phyloP scores from a whole-genome alignment of 768 basidiomycete genomes.

The Pulveroboletus ravenelii region DNA sequence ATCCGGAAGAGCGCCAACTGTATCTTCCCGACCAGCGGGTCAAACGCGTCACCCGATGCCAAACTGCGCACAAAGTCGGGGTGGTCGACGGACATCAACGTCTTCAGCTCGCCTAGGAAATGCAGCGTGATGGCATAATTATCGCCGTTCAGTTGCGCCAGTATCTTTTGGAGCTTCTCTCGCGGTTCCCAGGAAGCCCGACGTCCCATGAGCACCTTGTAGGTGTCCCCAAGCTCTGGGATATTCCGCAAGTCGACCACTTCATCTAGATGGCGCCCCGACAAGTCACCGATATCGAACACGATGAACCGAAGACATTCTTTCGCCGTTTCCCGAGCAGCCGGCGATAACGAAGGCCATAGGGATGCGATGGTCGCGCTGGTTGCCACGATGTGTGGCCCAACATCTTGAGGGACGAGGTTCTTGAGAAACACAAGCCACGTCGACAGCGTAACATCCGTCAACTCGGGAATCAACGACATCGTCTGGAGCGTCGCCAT shows the following conservation, averaged over 20 bases:
- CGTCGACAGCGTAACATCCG: slow-evolving; percentile 70
- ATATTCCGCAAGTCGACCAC: slow-evolving; percentile 75
- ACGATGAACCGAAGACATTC: slow-evolving; percentile 68
- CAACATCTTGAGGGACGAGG: slow-evolving; percentile 63
- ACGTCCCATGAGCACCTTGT: slow-evolving; percentile 38
- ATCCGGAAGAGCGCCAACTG: slow-evolving; percentile 62
- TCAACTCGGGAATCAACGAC: slow-evolving; percentile 68
- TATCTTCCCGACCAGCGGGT: slow-evolving; percentile 65
- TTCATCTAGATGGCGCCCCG: slow-evolving; percentile 61
- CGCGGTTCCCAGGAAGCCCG: slow-evolving; percentile 50
- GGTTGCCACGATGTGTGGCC: slow-evolving; percentile 81
- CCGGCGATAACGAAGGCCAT: slow-evolving; percentile 62
- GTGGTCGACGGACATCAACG: slow-evolving; percentile 50
- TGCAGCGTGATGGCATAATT: slow-evolving; percentile 74
- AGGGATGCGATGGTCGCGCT: slow-evolving; percentile 76
- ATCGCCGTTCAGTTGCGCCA: slow-evolving; percentile 73
- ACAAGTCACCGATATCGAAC: slow-evolving; percentile 50
- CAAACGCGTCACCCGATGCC: slow-evolving; percentile 83
- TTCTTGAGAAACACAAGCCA: slow-evolving; percentile 77
- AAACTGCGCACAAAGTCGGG: slow-evolving; percentile 52
- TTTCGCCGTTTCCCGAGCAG: slow-evolving; percentile 50
- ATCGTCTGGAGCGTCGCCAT: slow-evolving; percentile 95
- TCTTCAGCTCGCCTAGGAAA: slow-evolving; percentile 71
- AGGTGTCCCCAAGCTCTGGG: slow-evolving; percentile 51
- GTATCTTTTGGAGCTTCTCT: slow-evolving; percentile 55